A percentile compares a stretch with the other conserved stretches of the same genome.
These are phyloP conservation scores for Ascosphaera apis DNA, from an alignment of 2,329 filamentous ascomycete species.

Conservation along the genomic window DNA sequence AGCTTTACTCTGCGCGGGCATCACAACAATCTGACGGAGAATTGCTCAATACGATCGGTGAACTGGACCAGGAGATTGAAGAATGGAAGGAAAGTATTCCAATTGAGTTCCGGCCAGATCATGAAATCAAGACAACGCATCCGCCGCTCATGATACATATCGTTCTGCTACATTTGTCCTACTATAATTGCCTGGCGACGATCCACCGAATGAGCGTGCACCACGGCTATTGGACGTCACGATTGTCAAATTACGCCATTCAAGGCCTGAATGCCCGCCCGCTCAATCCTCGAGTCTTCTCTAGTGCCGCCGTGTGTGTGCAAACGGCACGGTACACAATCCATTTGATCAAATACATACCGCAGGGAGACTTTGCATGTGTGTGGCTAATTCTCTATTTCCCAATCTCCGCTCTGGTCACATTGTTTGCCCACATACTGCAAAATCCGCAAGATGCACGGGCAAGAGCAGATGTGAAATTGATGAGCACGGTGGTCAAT, in stretches of 20 bases:
- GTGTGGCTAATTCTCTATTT: conserved; percentile 97
- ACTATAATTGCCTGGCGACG: conserved; percentile 93
- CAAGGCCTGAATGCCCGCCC: conserved; percentile 79
- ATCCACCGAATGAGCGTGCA: conserved; percentile 98
- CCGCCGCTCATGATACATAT: conserved; percentile 87
- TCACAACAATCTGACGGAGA: conserved; percentile 82
- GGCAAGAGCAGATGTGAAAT: conserved; percentile 64
- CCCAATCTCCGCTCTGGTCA: conserved; percentile 83
- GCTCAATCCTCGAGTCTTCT: conserved; percentile 82
- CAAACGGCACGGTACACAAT: conserved; percentile 84
- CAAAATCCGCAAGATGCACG: conserved; percentile 83
- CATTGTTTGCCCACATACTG: conserved; percentile 83
- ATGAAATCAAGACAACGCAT: conserved; percentile 83
- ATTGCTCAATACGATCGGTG: conserved; percentile 81
- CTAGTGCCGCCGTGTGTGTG: conserved; percentile 78
- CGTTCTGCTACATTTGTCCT: conserved; percentile 83
- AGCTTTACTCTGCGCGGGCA: conserved; percentile 77
- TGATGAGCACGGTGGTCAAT: conserved; percentile 83
- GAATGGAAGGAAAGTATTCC: conserved; percentile 94
- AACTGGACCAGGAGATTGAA: conserved; percentile 73
- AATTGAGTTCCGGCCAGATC: conserved; percentile 85
- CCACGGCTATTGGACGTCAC: conserved; percentile 93
- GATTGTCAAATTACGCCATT: conserved; percentile 83
- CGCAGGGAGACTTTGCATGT: conserved; percentile 80
- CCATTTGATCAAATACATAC: conserved; percentile 83